These are phyloP conservation scores for Tolypocladium cylindrosporum DNA, from an alignment of 2,329 filamentous ascomycete genomes.

Conservation along the genomic window DNA sequence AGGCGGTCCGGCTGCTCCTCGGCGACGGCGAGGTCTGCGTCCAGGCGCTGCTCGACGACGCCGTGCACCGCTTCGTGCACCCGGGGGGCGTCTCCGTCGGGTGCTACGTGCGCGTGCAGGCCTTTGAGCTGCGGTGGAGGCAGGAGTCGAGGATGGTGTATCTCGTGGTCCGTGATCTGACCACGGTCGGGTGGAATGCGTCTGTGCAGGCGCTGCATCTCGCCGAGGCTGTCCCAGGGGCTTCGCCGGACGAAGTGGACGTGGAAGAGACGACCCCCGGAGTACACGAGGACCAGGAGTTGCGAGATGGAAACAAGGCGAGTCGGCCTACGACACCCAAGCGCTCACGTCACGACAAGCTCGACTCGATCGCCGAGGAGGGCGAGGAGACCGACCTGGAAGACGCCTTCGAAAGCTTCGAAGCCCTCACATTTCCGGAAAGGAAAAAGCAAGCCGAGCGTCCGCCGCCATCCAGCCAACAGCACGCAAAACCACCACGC, in stretches of 20 bases:
- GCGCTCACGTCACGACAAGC: not conserved
- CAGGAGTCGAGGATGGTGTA: slow-evolving; percentile 25
- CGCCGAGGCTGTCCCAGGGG: not conserved
- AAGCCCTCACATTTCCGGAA: slow-evolving; percentile 22
- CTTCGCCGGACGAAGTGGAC: not conserved
- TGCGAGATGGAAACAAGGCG: too few relatives aligned
- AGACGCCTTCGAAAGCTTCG: slow-evolving; percentile 27
- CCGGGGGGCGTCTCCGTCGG: slow-evolving; percentile 34
- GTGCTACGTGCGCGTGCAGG: slow-evolving; percentile 36
- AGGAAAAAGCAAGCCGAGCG: slow-evolving; percentile 2
- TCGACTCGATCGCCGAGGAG: not conserved
- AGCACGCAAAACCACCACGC: not conserved
- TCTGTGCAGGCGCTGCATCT: slow-evolving; percentile 18
- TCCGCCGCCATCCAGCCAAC: not conserved
- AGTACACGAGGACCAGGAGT: not conserved
- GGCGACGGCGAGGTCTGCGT: slow-evolving; percentile 44
- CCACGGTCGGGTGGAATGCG: slow-evolving; percentile 38
- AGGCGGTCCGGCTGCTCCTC: slow-evolving; percentile 36
- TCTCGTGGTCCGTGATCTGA: slow-evolving; percentile 34
- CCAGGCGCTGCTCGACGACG: slow-evolving; percentile 37
- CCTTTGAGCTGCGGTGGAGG: slow-evolving; percentile 25
- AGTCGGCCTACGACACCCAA: not conserved
- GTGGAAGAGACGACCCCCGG: not conserved
- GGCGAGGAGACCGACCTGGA: slow-evolving; percentile 15
- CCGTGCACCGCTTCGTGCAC: slow-evolving; percentile 38